Conservation (phyloP, 1,139 yeast species). For the Pichia sp. region DNA sequence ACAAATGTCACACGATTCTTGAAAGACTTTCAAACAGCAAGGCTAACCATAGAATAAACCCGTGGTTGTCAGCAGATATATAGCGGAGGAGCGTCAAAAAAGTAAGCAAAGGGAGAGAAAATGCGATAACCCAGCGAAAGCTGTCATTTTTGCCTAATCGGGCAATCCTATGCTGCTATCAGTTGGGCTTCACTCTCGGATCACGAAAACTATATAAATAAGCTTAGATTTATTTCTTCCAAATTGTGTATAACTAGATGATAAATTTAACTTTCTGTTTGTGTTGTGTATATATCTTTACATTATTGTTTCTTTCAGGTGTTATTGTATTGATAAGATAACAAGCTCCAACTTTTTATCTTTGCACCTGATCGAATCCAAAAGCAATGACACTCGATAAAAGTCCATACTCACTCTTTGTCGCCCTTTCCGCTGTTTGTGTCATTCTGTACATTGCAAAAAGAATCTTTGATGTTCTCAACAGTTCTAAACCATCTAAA, state of each 20-base stretch:
- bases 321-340: no score
- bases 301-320: no score
- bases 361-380: neutral
- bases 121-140: slow-evolving; percentile 3
- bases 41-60: neutral
- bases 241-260: neutral
- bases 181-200: neutral
- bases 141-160: slow-evolving; percentile 23
- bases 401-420: neutral
- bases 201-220: slow-evolving; percentile 1
- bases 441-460: slow-evolving; percentile 16
- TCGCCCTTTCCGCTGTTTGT: slow-evolving; percentile 15
- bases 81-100: neutral
- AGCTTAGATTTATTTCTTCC: neutral
- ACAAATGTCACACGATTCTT: neutral
- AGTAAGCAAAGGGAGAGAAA: neutral
- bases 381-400: neutral
- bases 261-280: no score
- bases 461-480: slow-evolving; percentile 5
- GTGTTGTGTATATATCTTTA: no score
- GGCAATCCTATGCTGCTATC: slow-evolving; percentile 20
- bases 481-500: neutral
- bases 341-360: no score
- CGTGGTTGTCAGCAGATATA: neutral
- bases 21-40: neutral